Evolutionary conservation across 768 basidiomycete genomes (phyloP).

Genomic region (Albatrellus ellisii): DNA sequence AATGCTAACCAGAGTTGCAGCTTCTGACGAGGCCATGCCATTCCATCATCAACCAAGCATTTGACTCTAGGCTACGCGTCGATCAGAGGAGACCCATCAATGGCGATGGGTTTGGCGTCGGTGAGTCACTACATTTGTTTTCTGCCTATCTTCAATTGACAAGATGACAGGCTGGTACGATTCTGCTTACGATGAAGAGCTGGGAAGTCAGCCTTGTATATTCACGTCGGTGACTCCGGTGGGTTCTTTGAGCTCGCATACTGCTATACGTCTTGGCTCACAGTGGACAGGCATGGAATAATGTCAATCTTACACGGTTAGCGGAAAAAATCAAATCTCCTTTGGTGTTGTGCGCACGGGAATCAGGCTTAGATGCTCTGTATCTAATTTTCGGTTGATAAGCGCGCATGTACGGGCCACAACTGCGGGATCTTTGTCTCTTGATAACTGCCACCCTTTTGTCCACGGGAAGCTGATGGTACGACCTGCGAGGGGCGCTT

Average conservation of each 20-base stretch:
- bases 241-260: slow-evolving; percentile 17
- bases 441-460: slow-evolving; percentile 96
- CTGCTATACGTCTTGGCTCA: background rate
- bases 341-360: slow-evolving; percentile 67
- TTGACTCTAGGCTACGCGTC: slow-evolving; percentile 81
- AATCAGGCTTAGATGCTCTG: background rate
- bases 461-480: slow-evolving; percentile 89
- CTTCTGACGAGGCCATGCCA: slow-evolving; percentile 91
- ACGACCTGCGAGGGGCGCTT: slow-evolving; percentile 15
- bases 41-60: slow-evolving; percentile 95
- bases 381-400: slow-evolving; percentile 1
- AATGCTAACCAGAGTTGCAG: slow-evolving; percentile 20
- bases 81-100: slow-evolving; percentile 81
- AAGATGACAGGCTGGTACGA: slow-evolving; percentile 78
- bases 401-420: slow-evolving; percentile 91
- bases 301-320: slow-evolving; percentile 81
- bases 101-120: slow-evolving; percentile 93
- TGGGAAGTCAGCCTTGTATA: slow-evolving; percentile 83
- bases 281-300: slow-evolving; percentile 81
- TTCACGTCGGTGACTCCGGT: slow-evolving; percentile 94
- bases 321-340: slow-evolving; percentile 97
- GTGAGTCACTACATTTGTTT: slow-evolving; percentile 27
- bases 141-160: background rate
- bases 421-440: slow-evolving; percentile 80
- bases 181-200: slow-evolving; percentile 67